Percentiles rank a stretch among this genome's conserved stretches.
Conservation (phyloP, 2,329 filamentous ascomycete species). For the Trichoderma arundinaceum region DNA sequence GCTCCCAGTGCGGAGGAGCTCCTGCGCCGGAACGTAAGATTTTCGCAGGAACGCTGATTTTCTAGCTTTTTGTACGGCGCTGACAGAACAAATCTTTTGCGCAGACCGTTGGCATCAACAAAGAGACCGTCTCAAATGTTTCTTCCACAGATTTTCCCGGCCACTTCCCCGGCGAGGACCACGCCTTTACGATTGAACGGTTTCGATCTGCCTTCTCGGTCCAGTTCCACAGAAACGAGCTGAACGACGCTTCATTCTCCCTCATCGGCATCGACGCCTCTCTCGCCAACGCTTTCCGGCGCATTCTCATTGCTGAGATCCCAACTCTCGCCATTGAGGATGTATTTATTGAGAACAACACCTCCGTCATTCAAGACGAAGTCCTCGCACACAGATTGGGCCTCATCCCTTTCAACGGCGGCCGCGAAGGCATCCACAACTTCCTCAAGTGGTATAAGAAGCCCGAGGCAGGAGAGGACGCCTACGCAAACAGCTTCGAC, state of each 20-base stretch:
- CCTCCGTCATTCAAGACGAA: constrained; percentile 96
- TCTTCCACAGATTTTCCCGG: constrained; percentile 90
- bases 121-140: constrained; percentile 89
- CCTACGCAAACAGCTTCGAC: constrained; percentile 68
- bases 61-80: neutral
- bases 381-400: constrained; percentile 90
- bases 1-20: constrained; percentile 61
- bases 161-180: constrained; percentile 87
- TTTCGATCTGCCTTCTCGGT: constrained; percentile 76
- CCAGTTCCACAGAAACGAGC: constrained; percentile 82
- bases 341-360: constrained; percentile 95
- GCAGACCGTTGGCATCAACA: constrained; percentile 85
- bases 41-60: neutral
- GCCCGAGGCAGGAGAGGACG: constrained; percentile 65
- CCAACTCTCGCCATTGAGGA: constrained; percentile 93
- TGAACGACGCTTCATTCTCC: constrained; percentile 82
- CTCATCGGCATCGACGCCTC: constrained; percentile 90
- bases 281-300: constrained; percentile 95
- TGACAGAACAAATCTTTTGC: neutral
- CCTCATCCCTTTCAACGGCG: constrained; percentile 85
- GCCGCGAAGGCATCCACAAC: constrained; percentile 73
- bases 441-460: constrained; percentile 85
- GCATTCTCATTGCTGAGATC: constrained; percentile 93
- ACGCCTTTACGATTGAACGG: constrained; percentile 75
- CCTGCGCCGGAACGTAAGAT: constrained; percentile 64